phyloP scores from a whole-genome alignment of 768 basidiomycete genomes.

The Suillus alpinus region DNA sequence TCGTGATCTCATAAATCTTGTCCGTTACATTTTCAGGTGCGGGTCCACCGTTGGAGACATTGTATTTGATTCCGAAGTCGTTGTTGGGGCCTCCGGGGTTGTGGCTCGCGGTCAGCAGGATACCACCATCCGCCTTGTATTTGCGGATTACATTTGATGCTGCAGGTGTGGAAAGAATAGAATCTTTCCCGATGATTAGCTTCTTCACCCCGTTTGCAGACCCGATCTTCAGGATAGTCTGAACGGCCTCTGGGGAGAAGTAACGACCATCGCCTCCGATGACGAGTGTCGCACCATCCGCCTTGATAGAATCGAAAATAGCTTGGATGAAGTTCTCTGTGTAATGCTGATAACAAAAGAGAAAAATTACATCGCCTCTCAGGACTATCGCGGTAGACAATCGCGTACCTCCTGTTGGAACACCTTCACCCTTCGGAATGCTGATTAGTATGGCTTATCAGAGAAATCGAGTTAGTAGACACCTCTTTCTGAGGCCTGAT shows the following conservation, averaged over 20 bases:
- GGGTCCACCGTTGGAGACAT: conserved; percentile 95
- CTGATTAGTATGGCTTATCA: conserved; percentile 21
- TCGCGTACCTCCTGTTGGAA: conserved; percentile 89
- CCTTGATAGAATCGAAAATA: conserved; percentile 87
- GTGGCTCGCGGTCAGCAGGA: conserved; percentile 94
- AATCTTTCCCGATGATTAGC: conserved; percentile 89
- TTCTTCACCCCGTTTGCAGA: conserved; percentile 91
- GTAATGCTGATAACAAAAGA: conserved; percentile 65
- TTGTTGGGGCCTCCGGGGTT: conserved; percentile 98
- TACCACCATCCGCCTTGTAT: conserved; percentile 95
- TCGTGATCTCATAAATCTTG: conserved; percentile 90
- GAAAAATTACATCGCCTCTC: conserved; percentile 7
- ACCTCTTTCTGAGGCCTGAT: conserved; percentile 96
- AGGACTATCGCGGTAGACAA: conserved; percentile 10
- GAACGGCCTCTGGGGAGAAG: conserved; percentile 82
- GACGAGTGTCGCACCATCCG: conserved; percentile 80
- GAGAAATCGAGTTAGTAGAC: conserved; percentile 6
- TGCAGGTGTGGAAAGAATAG: conserved; percentile 95
- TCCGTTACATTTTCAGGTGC: conserved; percentile 97
- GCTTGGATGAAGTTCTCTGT: conserved; percentile 98
- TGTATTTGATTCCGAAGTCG: conserved; percentile 99
- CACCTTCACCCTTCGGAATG: conserved; percentile 76
- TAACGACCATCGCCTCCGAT: conserved; percentile 97
- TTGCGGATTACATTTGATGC: conserved; percentile 95
- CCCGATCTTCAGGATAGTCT: conserved; percentile 90